Base-by-base conservation (phyloP, 768 basidiomycete species). In the Pleurotus eryngii region DNA sequence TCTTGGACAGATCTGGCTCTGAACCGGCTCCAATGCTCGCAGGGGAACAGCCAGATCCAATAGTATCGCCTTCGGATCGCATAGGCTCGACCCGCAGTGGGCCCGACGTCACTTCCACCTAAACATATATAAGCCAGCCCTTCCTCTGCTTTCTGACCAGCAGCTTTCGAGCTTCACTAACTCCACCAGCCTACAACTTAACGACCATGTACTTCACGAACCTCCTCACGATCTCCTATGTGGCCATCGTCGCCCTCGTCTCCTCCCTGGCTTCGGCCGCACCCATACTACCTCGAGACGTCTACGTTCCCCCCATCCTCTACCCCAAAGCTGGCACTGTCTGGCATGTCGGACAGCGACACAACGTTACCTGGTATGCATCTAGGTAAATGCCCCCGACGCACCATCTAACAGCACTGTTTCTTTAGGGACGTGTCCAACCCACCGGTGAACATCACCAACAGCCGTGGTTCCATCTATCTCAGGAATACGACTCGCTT, bases 361-460 rank as follows among this genome's bases (percentile, higher is more conserved):
- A 73, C 57, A 70, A 65, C 49, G 80, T 84, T 57, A 73, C 71
- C 40, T 84, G 82, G 82, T 76, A 66, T 17, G 71, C 60, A 59
- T 56, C 57, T 55, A 49, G 59, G 57, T 40, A 49, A 55, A 30
- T 9, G 30, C 30, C 30, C 30, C 30, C 30, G 11, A 35, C 4
- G 30, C 30, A 18, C n/a, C 57, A 56, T 64, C 62, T n/a, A 15
- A 17, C n/a, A 30, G 4, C 17, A 17, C 7, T 37, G 30, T 20
- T 26, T 26, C 24, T 26, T 40, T 59, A 77, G 77, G 77, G 67
- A 81, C 58, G 71, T 66, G 5, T 71, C 77, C 17, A 60, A 66
- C 54, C 56, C 72, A 26, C 82, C 82, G 0, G 56, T 58, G 3
- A 65, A 82, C 56, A 78, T 84, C 60, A 83, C 82, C 18, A 83